Evolutionary conservation across 305 asterid species (phyloP).

Genomic region (Fraxinus latifolia): DNA sequence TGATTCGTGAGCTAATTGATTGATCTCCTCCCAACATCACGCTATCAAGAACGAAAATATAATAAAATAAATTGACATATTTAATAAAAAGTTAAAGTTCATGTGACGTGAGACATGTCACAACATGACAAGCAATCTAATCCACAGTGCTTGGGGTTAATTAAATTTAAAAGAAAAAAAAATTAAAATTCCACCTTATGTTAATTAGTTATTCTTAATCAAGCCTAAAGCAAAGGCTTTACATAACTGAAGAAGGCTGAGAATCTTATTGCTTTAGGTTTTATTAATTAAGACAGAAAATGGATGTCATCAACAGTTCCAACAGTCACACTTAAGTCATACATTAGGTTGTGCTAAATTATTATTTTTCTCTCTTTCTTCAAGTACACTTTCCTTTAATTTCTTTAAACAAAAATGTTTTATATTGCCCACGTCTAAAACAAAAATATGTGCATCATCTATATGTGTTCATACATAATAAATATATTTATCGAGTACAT

Average conservation of each 20-base stretch:
- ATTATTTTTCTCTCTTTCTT: no score
- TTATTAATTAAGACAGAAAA: constrained; percentile 3
- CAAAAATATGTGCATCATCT: background rate
- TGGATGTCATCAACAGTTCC: constrained; percentile 2
- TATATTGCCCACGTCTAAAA: background rate
- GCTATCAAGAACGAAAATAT: background rate
- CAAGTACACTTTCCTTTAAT: background rate
- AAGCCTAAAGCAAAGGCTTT: constrained; percentile 7
- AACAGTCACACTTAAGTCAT: background rate
- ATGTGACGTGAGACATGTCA: background rate
- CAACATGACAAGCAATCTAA: background rate
- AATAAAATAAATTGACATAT: background rate
- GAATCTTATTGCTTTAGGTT: constrained; percentile 10
- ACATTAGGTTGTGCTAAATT: background rate
- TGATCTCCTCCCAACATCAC: no score
- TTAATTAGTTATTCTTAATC: background rate
- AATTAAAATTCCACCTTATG: background rate
- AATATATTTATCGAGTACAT: background rate
- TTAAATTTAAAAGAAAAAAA: no score
- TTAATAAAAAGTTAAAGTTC: background rate
- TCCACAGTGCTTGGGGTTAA: no score
- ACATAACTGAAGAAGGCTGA: constrained; percentile 12
- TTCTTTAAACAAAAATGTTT: no score
- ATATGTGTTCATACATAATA: no score
- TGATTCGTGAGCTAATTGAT: no score